These are phyloP conservation scores for Onygenales sp. DNA, from an alignment of 2,329 filamentous ascomycete genomes.

Conservation along the genomic window DNA sequence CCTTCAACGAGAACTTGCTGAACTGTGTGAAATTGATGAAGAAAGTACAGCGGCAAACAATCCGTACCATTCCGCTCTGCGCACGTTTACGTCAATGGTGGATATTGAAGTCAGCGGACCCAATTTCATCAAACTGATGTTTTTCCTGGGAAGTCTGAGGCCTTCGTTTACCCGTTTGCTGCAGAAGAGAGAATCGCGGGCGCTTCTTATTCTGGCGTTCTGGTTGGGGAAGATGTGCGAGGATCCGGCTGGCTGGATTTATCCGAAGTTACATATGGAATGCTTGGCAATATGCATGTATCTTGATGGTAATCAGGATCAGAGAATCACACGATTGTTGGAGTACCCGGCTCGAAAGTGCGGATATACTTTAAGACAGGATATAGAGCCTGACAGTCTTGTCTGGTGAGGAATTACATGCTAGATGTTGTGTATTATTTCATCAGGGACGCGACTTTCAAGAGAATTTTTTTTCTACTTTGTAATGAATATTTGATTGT, in stretches of 20 bases:
- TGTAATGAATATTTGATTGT: too few species aligned
- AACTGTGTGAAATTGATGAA: slow-evolving; percentile 25
- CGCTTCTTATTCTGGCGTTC: slow-evolving; percentile 24
- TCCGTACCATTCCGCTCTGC: slow-evolving; percentile 26
- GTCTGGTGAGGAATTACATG: not conserved
- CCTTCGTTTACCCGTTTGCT: slow-evolving; percentile 21
- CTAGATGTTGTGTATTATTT: too few species aligned
- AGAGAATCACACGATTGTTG: slow-evolving; percentile 19
- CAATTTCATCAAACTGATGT: slow-evolving; percentile 18
- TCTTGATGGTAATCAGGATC: slow-evolving; percentile 21
- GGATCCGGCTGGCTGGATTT: slow-evolving; percentile 21
- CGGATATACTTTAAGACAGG: slow-evolving; percentile 22
- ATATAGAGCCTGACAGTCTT: slow-evolving; percentile 9
- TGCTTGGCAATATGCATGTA: slow-evolving; percentile 29
- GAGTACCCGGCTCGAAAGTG: slow-evolving; percentile 24
- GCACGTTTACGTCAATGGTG: slow-evolving; percentile 25
- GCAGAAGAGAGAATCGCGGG: slow-evolving; percentile 21
- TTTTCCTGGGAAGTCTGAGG: slow-evolving; percentile 26
- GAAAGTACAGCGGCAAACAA: slow-evolving; percentile 21
- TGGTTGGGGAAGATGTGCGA: slow-evolving; percentile 25
- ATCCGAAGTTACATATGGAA: slow-evolving; percentile 22
- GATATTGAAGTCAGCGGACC: slow-evolving; percentile 15
- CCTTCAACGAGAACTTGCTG: slow-evolving; percentile 22
- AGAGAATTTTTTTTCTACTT: too few species aligned
- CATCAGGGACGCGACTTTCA: too few species aligned